Evolutionary conservation across 2,329 filamentous ascomycete species (phyloP).

Genomic region (Alternaria tenuissima): DNA sequence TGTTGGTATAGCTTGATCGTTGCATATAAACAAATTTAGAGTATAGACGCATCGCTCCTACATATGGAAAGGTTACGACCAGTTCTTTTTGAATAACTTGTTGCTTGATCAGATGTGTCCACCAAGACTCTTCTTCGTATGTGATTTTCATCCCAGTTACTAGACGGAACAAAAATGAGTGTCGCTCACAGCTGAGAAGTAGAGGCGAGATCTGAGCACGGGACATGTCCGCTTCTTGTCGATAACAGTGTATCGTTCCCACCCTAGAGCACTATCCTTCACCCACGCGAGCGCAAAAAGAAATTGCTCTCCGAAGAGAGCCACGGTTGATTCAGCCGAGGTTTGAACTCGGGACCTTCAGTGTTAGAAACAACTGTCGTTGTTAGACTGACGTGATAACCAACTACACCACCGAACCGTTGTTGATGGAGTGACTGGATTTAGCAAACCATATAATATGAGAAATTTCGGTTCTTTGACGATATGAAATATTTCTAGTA

Average conservation of each 20-base stretch:
- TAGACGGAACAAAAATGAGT: not conserved
- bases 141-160: not conserved
- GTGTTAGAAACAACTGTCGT: conserved; percentile 1
- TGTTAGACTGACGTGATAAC: conserved; percentile 60
- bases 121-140: not conserved
- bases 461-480: not conserved
- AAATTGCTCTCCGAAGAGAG: not conserved
- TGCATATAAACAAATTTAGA: conserved; percentile 1
- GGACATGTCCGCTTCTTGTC: not conserved
- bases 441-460: not conserved
- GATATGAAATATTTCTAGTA: no score
- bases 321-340: not conserved
- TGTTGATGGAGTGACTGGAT: not conserved
- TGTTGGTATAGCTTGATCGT: not conserved
- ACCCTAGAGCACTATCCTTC: not conserved
- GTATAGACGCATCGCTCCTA: not conserved
- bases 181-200: not conserved
- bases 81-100: not conserved
- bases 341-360: conserved; percentile 6
- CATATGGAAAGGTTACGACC: not conserved
- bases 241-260: not conserved
- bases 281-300: not conserved
- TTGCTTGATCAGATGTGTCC: not conserved
- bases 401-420: conserved; percentile 55
- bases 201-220: not conserved